phyloP scores from a whole-genome alignment of 2,329 filamentous ascomycete genomes.

The Xylariales sp. region DNA sequence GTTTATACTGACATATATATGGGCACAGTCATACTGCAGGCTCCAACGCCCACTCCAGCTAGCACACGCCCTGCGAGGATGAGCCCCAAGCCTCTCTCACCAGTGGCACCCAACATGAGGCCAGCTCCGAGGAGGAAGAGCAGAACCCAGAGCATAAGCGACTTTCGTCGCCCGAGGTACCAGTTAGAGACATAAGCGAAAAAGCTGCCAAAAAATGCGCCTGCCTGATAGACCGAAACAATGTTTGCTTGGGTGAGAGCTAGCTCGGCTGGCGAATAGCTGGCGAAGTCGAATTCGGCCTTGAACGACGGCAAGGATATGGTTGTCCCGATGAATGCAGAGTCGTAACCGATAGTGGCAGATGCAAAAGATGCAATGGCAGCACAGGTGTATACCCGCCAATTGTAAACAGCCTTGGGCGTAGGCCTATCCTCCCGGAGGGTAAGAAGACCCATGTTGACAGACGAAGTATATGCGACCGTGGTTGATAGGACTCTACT shows the following conservation, averaged over 20 bases:
- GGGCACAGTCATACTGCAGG: constrained; percentile 45
- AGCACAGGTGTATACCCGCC: constrained; percentile 53
- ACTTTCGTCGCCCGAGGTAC: constrained; percentile 62
- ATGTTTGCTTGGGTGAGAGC: constrained; percentile 68
- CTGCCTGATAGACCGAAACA: constrained; percentile 76
- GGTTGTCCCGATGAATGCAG: constrained; percentile 75
- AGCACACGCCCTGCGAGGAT: constrained; percentile 60
- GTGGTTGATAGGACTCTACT: too few species aligned
- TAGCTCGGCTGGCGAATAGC: constrained; percentile 41
- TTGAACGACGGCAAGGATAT: constrained; percentile 66
- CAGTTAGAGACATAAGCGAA: constrained; percentile 62
- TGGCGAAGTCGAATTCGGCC: constrained; percentile 60
- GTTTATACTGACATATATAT: neutral
- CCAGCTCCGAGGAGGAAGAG: constrained; percentile 69
- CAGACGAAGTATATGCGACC: too few species aligned
- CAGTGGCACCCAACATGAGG: constrained; percentile 65
- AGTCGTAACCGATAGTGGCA: constrained; percentile 59
- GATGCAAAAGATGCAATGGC: constrained; percentile 51
- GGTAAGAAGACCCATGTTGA: constrained; percentile 44
- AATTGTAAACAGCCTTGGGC: constrained; percentile 55
- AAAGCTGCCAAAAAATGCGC: constrained; percentile 77
- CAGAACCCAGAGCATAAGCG: constrained; percentile 54
- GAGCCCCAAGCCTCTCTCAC: constrained; percentile 56
- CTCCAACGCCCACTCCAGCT: constrained; percentile 59
- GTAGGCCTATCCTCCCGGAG: constrained; percentile 54